Evolutionary conservation across 2,329 filamentous ascomycete species (phyloP).

Genomic region (Trichoderma oligosporum): DNA sequence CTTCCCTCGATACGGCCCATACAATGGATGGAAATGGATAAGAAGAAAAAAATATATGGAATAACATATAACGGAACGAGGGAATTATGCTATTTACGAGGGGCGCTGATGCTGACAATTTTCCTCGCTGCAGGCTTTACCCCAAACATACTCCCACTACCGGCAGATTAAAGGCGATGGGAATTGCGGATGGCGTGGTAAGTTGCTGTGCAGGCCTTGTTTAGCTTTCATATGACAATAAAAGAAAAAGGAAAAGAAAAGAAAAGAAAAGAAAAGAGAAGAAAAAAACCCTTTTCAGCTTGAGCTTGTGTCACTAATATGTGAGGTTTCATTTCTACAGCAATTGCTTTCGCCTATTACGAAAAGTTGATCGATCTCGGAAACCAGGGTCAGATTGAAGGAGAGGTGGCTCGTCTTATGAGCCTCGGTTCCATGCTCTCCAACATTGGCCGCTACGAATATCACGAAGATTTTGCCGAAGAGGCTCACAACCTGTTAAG

Average conservation of each 20-base stretch:
- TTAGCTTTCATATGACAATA: not conserved
- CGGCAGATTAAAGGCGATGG: conserved; percentile 87
- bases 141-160: conserved; percentile 80
- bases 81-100: not conserved
- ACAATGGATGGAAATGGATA: not conserved
- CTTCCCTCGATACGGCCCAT: not conserved
- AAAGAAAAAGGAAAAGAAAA: not conserved
- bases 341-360: conserved; percentile 89
- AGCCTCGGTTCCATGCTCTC: conserved; percentile 68
- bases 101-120: conserved; percentile 18
- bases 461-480: conserved; percentile 77
- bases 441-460: conserved; percentile 65
- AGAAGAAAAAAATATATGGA: not conserved
- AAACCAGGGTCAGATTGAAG: conserved; percentile 60
- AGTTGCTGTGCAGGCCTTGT: conserved; percentile 34
- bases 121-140: conserved; percentile 58
- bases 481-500: conserved; percentile 66
- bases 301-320: no score
- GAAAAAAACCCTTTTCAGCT: no score
- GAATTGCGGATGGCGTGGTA: conserved; percentile 97
- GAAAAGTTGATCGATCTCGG: conserved; percentile 72
- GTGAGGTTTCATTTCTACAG: conserved; percentile 44
- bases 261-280: no score
- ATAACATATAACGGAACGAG: not conserved
- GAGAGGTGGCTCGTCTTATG: conserved; percentile 68